phyloP scores from a whole-genome alignment of 805 yeast genomes.

The Kodamaea leandrae region DNA sequence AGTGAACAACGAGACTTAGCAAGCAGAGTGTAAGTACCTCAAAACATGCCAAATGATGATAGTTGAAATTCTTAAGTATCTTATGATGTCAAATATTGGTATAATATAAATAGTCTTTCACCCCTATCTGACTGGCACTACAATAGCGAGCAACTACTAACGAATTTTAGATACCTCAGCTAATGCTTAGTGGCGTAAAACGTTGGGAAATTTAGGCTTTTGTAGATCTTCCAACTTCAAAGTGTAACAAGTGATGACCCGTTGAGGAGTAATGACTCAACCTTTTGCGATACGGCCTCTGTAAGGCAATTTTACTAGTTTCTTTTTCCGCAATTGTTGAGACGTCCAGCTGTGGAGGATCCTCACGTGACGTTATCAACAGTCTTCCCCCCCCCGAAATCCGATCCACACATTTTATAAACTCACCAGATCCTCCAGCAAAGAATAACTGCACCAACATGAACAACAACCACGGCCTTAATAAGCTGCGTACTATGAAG shows the following conservation, averaged over 20 bases:
- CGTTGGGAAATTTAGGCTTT: too few relatives aligned
- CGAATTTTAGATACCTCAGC: too few relatives aligned
- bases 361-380: conserved; percentile 9
- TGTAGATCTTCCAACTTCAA: too few relatives aligned
- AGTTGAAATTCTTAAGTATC: conserved; percentile 10
- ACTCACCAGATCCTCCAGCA: not conserved
- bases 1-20: not conserved
- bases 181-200: too few relatives aligned
- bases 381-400: not conserved
- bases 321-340: conserved; percentile 4
- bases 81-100: conserved; percentile 9
- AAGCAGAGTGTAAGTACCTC: not conserved
- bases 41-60: conserved; percentile 12
- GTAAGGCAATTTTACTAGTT: not conserved
- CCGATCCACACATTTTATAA: conserved; percentile 1
- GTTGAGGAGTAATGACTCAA: too few relatives aligned
- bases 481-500: conserved; percentile 9
- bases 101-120: conserved; percentile 62
- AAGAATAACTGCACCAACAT: conserved; percentile 1
- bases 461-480: conserved; percentile 8
- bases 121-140: conserved; percentile 86
- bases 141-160: conserved; percentile 1
- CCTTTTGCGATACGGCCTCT: conserved; percentile 2
- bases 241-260: too few relatives aligned
- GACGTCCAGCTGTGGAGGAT: not conserved